Conservation (phyloP, 805 yeast species). For the Brettanomyces naardenensis region DNA sequence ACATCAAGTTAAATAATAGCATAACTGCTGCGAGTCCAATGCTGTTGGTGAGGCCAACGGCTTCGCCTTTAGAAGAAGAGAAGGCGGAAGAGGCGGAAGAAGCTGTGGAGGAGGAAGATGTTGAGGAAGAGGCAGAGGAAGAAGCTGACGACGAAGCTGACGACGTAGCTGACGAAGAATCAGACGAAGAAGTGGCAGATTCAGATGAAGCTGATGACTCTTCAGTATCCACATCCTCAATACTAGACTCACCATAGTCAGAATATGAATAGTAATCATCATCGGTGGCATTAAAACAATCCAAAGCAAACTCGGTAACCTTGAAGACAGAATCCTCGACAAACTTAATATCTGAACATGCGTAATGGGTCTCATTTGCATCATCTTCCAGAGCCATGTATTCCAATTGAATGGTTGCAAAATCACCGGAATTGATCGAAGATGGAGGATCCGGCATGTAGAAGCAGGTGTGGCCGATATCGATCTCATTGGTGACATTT, state of each 20-base stretch:
- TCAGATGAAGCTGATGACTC: slow-evolving; percentile 7
- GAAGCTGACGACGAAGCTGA: slow-evolving; percentile 9
- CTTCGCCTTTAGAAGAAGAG: slow-evolving; percentile 6
- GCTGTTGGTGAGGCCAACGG: slow-evolving; percentile 5
- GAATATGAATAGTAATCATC: slow-evolving; percentile 28
- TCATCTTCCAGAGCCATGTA: slow-evolving; percentile 36
- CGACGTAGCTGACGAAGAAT: slow-evolving; percentile 10
- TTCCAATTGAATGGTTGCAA: slow-evolving; percentile 37
- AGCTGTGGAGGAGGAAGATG: slow-evolving; percentile 3
- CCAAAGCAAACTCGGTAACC: slow-evolving; percentile 24
- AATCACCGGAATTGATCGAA: slow-evolving; percentile 28
- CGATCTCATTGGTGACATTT: slow-evolving; percentile 31
- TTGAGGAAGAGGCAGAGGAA: slow-evolving; percentile 4
- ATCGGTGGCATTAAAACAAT: slow-evolving; percentile 36
- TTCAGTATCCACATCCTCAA: slow-evolving; percentile 16
- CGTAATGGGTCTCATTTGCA: slow-evolving; percentile 34
- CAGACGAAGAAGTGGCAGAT: slow-evolving; percentile 8
- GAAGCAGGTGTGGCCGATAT: slow-evolving; percentile 40
- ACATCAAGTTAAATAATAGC: too few species aligned
- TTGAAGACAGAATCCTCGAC: slow-evolving; percentile 35
- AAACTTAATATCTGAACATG: slow-evolving; percentile 37
- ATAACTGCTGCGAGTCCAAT: slow-evolving; percentile 8
- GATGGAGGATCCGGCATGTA: slow-evolving; percentile 35
- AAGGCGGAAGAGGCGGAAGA: too few species aligned
- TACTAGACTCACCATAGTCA: slow-evolving; percentile 11